Evolutionary conservation across 495 filamentous ascomycete species (phyloP).

Genomic region (Lichenothelia convexa): DNA sequence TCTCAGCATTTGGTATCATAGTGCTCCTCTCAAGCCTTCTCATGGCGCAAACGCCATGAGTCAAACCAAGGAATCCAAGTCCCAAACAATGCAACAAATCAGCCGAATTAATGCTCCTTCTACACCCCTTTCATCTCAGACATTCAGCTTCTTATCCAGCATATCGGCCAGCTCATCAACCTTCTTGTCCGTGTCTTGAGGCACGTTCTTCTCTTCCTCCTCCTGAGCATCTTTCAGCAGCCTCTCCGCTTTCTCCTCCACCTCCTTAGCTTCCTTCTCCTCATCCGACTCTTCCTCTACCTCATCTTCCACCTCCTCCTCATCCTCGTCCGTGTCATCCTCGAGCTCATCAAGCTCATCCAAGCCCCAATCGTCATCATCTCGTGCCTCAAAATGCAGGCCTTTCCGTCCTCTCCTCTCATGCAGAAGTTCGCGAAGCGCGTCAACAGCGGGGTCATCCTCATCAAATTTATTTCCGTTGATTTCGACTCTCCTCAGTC

Average conservation of each 20-base stretch:
- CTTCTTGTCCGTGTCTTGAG: slow-evolving; percentile 52
- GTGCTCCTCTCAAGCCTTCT: too few relatives aligned
- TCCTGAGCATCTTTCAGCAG: slow-evolving; percentile 49
- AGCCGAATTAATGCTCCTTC: too few relatives aligned
- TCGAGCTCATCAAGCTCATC: slow-evolving; percentile 74
- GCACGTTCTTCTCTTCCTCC: slow-evolving; percentile 55
- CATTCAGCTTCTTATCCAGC: slow-evolving; percentile 56
- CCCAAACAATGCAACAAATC: too few relatives aligned
- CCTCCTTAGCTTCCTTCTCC: slow-evolving; percentile 36
- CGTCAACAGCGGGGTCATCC: slow-evolving; percentile 48
- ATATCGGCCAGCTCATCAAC: slow-evolving; percentile 66
- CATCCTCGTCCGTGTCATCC: slow-evolving; percentile 49
- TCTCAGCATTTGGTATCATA: too few relatives aligned
- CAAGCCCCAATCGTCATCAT: slow-evolving; percentile 52
- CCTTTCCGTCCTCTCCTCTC: slow-evolving; percentile 39
- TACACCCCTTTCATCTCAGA: too few relatives aligned
- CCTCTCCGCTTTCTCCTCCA: slow-evolving; percentile 42
- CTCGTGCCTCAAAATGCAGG: slow-evolving; percentile 38
- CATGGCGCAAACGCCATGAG: too few relatives aligned
- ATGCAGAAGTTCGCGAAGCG: slow-evolving; percentile 31
- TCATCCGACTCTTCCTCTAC: slow-evolving; percentile 50
- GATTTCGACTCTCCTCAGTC: slow-evolving; percentile 65
- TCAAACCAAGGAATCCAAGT: too few relatives aligned
- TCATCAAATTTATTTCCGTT: slow-evolving; percentile 93
- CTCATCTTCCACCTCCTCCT: slow-evolving; percentile 34